Evolutionary conservation across 2,329 filamentous ascomycete species (phyloP), one percentile per base, ranked within the genome.

Genomic region (Sordariomycetes sp.): DNA sequence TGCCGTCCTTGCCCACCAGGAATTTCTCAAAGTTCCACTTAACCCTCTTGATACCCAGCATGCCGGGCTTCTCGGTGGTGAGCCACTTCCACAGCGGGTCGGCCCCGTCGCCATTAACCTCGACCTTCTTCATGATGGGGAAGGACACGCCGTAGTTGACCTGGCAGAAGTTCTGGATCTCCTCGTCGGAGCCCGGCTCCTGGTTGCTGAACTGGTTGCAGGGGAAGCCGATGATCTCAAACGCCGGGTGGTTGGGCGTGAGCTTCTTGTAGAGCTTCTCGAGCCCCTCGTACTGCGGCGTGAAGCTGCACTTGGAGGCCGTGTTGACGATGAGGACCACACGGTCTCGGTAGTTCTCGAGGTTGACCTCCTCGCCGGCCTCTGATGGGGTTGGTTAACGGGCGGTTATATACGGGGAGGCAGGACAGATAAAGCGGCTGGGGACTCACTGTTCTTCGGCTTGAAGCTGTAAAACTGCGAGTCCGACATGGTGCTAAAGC

Each of bases 1-100:
- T 81, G 28, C 94, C 94, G 72, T 97, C 90, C 61, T 83, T 82
- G 61, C 87, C 88, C 63, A 99, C 78, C 62, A 99, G 76, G 76
- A 97, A 99, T 83, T 99, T 99, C 75, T 99, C 94, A 78, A 97
- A 99, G 77, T 99, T 99, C 94, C 94, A 99, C 87, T 97, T 97
- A 67, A 99, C 80, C 62, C 86, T 75, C 86, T 95, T 93, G 69
- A 97, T 71, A 22, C 94, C 94, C 75, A 97, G 75, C 59, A 97
- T 68, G 24, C 94, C 92, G 1, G 93, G 82, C 78, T 90, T 87
- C 74, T 86, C 76, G 51, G 74, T 72, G 78, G 87, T 88, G 68
- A 88, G 72, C 82, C 82, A 99, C 70, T 88, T 80, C 72, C 81
- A 97, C 43, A 96, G 74, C 1, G 92, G 91, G 66, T 85, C 83